Evolutionary conservation across 192 early-diverging fungal species (phyloP).

Genomic region (Mortierella antarctica): DNA sequence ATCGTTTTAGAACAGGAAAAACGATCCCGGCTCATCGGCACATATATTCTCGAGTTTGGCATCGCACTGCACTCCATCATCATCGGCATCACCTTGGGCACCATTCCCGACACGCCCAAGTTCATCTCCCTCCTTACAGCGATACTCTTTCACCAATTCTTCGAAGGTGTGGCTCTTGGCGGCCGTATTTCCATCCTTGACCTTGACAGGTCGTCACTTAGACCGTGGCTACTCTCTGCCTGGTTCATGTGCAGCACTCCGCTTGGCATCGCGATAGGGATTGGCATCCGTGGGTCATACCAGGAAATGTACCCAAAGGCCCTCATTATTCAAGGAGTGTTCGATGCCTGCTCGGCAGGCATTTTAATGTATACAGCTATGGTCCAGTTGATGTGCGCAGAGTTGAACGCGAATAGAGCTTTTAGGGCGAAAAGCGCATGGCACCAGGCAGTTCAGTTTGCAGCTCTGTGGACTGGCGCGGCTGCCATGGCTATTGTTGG

Average conservation of each 20-base stretch:
- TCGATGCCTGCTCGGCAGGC: constrained; percentile 84
- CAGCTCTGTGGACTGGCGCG: constrained; percentile 75
- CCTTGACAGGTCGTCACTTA: constrained; percentile 40
- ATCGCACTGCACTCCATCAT: constrained; percentile 83
- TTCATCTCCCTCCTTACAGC: constrained; percentile 68
- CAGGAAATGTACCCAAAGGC: constrained; percentile 60
- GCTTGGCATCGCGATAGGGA: constrained; percentile 82
- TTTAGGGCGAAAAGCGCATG: constrained; percentile 55
- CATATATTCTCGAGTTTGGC: constrained; percentile 81
- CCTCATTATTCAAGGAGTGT: constrained; percentile 80
- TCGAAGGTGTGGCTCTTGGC: constrained; percentile 85
- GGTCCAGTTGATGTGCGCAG: constrained; percentile 77
- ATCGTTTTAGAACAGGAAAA: constrained; percentile 13
- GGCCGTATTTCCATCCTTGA: constrained; percentile 71
- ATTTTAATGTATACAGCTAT: constrained; percentile 86
- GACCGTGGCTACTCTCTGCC: constrained; percentile 64
- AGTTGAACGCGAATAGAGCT: constrained; percentile 67
- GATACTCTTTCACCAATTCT: constrained; percentile 73
- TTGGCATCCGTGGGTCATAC: constrained; percentile 72
- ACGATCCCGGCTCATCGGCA: constrained; percentile 57
- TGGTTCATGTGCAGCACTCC: constrained; percentile 84
- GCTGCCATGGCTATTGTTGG: constrained; percentile 83
- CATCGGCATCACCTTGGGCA: constrained; percentile 76
- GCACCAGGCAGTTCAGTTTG: constrained; percentile 63
- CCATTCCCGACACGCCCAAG: constrained; percentile 57